Evolutionary conservation across 495 filamentous ascomycete genomes (phyloP).

Genomic region (Trichoderma gamsii): DNA sequence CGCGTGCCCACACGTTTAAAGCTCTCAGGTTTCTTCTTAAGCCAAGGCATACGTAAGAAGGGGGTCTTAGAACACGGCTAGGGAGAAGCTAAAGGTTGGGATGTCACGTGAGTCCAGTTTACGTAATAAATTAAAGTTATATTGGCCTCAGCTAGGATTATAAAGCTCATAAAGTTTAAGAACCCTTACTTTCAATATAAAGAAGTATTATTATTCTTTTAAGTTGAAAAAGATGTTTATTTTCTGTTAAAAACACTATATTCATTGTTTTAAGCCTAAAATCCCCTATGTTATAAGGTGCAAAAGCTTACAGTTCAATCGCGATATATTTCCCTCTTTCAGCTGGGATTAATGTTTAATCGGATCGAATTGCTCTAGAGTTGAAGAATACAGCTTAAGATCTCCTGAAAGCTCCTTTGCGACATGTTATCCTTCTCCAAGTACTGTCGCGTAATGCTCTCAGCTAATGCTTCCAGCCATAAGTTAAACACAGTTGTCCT

Average conservation of each 20-base stretch:
- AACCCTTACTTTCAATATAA: neutral
- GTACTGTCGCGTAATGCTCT: no score
- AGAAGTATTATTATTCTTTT: neutral
- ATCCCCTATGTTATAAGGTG: neutral
- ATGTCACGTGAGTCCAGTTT: neutral
- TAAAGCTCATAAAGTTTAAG: neutral
- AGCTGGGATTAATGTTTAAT: no score
- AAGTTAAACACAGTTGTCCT: no score
- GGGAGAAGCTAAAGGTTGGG: neutral
- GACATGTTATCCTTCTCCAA: no score
- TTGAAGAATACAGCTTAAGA: no score
- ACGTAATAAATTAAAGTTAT: slow-evolving; percentile 9
- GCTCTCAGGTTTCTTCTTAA: neutral
- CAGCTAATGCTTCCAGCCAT: no score
- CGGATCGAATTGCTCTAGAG: no score
- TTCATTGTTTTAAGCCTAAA: neutral
- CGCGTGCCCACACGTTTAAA: slow-evolving; percentile 5
- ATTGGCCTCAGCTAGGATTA: slow-evolving; percentile 2
- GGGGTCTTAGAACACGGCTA: neutral
- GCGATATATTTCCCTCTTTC: no score
- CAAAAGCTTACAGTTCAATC: no score
- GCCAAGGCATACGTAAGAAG: neutral
- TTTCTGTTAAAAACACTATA: neutral
- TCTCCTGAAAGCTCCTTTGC: no score
- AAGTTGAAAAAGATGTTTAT: neutral